These are phyloP conservation scores for Hypomontagnella submonticulosa DNA, from an alignment of 495 filamentous ascomycete species.

Conservation along the genomic window DNA sequence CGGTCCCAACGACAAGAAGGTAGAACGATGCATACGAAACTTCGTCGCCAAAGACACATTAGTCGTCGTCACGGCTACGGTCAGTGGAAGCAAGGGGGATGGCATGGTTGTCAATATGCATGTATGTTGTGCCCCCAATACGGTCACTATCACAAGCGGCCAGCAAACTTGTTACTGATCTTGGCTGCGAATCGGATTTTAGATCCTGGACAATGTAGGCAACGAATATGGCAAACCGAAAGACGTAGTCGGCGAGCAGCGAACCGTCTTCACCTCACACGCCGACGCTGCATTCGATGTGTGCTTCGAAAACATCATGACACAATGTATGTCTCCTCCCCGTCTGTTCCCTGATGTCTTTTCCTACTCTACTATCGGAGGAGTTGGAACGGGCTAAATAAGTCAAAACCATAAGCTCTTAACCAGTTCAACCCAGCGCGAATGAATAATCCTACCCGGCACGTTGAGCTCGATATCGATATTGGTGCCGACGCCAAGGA, in stretches of 20 bases:
- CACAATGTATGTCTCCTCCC: constrained; percentile 65
- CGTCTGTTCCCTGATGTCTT: not conserved
- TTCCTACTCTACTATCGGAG: constrained; percentile 10
- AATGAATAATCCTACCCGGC: constrained; percentile 71
- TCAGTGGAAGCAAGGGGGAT: constrained; percentile 86
- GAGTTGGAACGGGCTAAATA: constrained; percentile 30
- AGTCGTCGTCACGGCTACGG: constrained; percentile 96
- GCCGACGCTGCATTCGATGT: constrained; percentile 96
- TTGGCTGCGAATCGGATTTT: constrained; percentile 21
- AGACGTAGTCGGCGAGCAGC: constrained; percentile 90
- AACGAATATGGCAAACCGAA: constrained; percentile 94
- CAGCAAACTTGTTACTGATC: constrained; percentile 9
- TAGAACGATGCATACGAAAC: constrained; percentile 93
- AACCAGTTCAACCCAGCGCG: constrained; percentile 49
- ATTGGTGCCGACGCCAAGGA: constrained; percentile 98
- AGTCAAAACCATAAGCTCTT: constrained; percentile 45
- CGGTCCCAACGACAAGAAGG: constrained; percentile 67
- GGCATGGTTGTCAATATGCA: constrained; percentile 95
- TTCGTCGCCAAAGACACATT: constrained; percentile 93
- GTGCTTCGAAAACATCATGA: constrained; percentile 91
- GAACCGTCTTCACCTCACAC: constrained; percentile 95
- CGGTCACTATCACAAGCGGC: constrained; percentile 4
- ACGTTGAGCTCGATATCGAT: constrained; percentile 96
- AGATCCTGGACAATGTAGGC: constrained; percentile 95
- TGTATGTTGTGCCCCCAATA: constrained; percentile 66